A percentile compares a stretch with the other conserved stretches of the same genome.
Conservation (phyloP, 1,139 yeast genomes). For the Candida labiduridarum region DNA sequence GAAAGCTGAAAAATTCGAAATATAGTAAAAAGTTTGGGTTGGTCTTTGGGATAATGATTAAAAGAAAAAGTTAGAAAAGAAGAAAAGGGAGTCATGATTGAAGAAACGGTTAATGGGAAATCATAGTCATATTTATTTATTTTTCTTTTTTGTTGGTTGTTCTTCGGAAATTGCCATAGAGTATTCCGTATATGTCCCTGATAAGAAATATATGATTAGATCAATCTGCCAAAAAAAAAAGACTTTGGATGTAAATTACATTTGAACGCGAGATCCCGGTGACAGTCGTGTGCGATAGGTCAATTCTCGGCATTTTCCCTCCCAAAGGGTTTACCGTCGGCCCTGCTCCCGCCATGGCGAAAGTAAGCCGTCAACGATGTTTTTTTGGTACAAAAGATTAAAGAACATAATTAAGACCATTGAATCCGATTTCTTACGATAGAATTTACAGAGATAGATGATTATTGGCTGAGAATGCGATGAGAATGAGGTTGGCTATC, state of each 20-base stretch:
- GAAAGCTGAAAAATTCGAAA: not conserved
- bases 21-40: not conserved
- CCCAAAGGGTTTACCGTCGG: not conserved
- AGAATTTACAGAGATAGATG: too few relatives aligned
- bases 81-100: not conserved
- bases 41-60: too few relatives aligned
- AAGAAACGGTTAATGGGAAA: not conserved
- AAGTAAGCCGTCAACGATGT: too few relatives aligned
- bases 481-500: too few relatives aligned
- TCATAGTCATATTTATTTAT: not conserved
- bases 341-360: not conserved
- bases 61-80: not conserved
- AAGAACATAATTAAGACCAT: too few relatives aligned
- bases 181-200: slow-evolving; percentile 1
- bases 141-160: not conserved
- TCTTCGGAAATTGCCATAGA: not conserved
- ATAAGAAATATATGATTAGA: not conserved
- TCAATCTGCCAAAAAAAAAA: not conserved
- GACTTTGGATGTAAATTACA: slow-evolving; percentile 1
- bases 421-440: not conserved
- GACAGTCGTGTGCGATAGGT: not conserved
- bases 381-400: too few relatives aligned
- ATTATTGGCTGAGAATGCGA: too few relatives aligned
- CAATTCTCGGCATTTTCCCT: slow-evolving; percentile 4
- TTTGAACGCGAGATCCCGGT: slow-evolving; percentile 6